These are phyloP conservation scores for Trichoderma atrobrunneum DNA, from an alignment of 2,329 filamentous ascomycete species.

Conservation along the genomic window DNA sequence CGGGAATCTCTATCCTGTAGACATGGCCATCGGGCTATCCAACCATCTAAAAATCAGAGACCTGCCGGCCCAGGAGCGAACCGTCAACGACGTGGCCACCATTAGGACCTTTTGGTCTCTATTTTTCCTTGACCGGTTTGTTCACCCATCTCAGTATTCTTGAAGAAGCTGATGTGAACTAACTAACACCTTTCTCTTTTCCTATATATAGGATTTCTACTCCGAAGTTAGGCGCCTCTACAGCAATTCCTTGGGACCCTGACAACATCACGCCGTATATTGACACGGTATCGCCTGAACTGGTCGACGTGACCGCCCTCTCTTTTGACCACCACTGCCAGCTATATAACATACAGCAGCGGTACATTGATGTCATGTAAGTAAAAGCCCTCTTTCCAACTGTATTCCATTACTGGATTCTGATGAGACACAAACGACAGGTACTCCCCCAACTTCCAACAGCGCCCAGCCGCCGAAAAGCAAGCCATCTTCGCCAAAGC, in stretches of 20 bases:
- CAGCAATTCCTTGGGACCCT: constrained; percentile 1
- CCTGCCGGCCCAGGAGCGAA: background rate
- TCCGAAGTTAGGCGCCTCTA: background rate
- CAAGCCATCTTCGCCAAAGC: constrained; percentile 3
- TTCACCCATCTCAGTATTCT: background rate
- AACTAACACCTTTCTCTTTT: background rate
- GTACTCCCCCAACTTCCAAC: background rate
- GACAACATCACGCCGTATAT: constrained; percentile 11
- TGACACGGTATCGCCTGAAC: background rate
- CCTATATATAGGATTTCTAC: background rate
- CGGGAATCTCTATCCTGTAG: background rate
- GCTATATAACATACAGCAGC: background rate
- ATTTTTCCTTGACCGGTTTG: constrained; percentile 15
- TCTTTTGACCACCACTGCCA: constrained; percentile 14
- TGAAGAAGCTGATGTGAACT: background rate
- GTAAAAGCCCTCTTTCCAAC: background rate
- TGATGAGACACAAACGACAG: background rate
- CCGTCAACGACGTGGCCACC: constrained; percentile 3
- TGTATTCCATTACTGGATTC: background rate
- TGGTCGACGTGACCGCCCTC: background rate
- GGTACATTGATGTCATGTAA: constrained; percentile 12
- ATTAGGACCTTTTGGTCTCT: constrained; percentile 17
- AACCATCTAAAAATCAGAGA: constrained; percentile 6
- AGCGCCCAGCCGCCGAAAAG: background rate
- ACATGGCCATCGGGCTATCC: constrained; percentile 18